These are phyloP conservation scores for Wickerhamomyces sydowiorum DNA, from an alignment of 805 yeast species.

Conservation along the genomic window DNA sequence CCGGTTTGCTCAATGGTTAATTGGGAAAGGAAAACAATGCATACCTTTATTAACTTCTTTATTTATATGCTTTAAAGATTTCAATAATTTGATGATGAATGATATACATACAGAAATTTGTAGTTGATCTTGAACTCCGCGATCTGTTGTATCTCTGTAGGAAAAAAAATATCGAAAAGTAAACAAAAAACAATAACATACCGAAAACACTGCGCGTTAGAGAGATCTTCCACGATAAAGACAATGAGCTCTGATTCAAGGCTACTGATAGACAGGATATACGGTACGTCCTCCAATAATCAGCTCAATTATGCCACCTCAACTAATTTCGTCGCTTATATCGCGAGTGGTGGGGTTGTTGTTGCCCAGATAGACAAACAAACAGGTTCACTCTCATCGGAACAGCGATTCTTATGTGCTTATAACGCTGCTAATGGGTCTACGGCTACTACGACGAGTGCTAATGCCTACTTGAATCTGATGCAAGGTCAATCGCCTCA, in stretches of 20 bases:
- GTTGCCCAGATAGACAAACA: constrained; percentile 30
- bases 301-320: constrained; percentile 35
- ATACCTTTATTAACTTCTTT: too few species aligned
- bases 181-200: constrained; percentile 6
- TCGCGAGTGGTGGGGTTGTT: constrained; percentile 58
- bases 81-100: neutral
- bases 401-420: constrained; percentile 51
- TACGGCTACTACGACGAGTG: neutral
- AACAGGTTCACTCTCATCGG: constrained; percentile 12
- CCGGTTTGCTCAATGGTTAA: constrained; percentile 9
- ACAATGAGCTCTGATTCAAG: constrained; percentile 6
- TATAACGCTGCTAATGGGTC: constrained; percentile 14
- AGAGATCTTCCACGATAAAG: neutral
- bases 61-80: too few species aligned
- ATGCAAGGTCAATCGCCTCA: neutral
- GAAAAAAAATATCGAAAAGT: constrained; percentile 3
- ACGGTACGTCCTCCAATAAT: constrained; percentile 43
- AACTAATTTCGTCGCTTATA: constrained; percentile 40
- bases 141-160: neutral
- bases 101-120: neutral
- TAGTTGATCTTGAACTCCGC: neutral
- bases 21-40: neutral
- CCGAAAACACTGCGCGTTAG: neutral
- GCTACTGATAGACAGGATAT: constrained; percentile 23
- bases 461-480: constrained; percentile 2